Evolutionary conservation across 805 yeast species (phyloP).

Genomic region (Teunomyces barrocoloradensis): DNA sequence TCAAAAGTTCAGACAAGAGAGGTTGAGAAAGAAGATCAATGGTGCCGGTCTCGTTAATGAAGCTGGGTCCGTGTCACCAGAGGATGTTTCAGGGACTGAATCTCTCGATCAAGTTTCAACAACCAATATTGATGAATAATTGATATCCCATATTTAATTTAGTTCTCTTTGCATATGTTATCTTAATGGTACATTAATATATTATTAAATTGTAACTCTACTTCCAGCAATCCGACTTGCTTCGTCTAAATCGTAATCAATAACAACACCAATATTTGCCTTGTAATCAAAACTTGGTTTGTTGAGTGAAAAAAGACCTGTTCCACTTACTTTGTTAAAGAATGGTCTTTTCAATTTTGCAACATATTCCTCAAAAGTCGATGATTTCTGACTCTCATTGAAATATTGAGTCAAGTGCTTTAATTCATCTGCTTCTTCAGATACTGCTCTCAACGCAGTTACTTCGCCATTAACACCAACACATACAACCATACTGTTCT

Average conservation of each 20-base stretch:
- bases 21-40: conserved; percentile 25
- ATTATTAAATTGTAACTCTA: conserved; percentile 5
- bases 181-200: background rate
- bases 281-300: conserved; percentile 34
- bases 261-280: conserved; percentile 20
- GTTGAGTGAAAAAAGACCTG: conserved; percentile 34
- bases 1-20: conserved; percentile 42
- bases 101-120: background rate
- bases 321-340: conserved; percentile 36
- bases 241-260: conserved; percentile 38
- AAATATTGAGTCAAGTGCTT: conserved; percentile 12
- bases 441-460: conserved; percentile 15
- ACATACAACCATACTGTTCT: conserved; percentile 16
- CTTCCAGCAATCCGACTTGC: conserved; percentile 9
- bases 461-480: conserved; percentile 42
- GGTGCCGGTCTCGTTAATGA: conserved; percentile 7
- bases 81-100: conserved; percentile 1
- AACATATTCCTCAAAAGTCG: conserved; percentile 10
- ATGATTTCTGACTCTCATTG: conserved; percentile 4
- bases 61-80: conserved; percentile 1
- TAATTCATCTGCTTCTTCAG: conserved; percentile 13
- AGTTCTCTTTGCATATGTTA: conserved; percentile 1
- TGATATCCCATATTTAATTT: conserved; percentile 1
- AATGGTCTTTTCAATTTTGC: conserved; percentile 33
- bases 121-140: conserved; percentile 1